Percentiles rank a stretch among this genome's conserved stretches.
These are phyloP conservation scores for Pyricularia sp. DNA, from an alignment of 2,329 filamentous ascomycete genomes.

Conservation along the genomic window DNA sequence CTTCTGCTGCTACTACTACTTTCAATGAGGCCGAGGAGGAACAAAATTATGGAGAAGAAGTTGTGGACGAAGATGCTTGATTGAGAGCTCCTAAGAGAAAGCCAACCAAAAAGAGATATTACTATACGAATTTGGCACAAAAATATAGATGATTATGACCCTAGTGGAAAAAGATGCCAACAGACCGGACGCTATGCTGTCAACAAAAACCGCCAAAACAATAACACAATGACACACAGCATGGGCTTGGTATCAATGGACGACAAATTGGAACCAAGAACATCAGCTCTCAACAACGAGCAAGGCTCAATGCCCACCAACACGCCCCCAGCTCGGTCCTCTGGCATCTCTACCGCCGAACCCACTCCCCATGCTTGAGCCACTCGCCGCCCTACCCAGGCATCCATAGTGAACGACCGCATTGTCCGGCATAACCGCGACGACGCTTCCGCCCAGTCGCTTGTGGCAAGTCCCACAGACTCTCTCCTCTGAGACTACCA, in stretches of 20 bases:
- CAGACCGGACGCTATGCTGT: neutral
- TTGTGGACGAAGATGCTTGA: slow-evolving; percentile 53
- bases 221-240: neutral
- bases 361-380: slow-evolving; percentile 17
- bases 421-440: slow-evolving; percentile 81
- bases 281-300: neutral
- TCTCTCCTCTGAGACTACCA: slow-evolving; percentile 77
- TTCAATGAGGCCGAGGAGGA: slow-evolving; percentile 53
- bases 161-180: neutral
- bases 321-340: slow-evolving; percentile 5
- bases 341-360: slow-evolving; percentile 5
- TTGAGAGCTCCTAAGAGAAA: neutral
- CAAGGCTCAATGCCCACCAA: slow-evolving; percentile 15
- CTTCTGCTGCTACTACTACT: slow-evolving; percentile 12
- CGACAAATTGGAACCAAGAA: neutral
- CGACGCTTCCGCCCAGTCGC: slow-evolving; percentile 80
- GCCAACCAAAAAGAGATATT: neutral
- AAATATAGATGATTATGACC: neutral
- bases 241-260: neutral
- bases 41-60: slow-evolving; percentile 80
- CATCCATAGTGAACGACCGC: slow-evolving; percentile 77
- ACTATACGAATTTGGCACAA: neutral
- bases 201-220: neutral
- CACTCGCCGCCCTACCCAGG: slow-evolving; percentile 38
- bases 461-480: slow-evolving; percentile 93